phyloP scores from a whole-genome alignment of 129 eudicot genomes.

The Rutidosis leptorrhynchoides region DNA sequence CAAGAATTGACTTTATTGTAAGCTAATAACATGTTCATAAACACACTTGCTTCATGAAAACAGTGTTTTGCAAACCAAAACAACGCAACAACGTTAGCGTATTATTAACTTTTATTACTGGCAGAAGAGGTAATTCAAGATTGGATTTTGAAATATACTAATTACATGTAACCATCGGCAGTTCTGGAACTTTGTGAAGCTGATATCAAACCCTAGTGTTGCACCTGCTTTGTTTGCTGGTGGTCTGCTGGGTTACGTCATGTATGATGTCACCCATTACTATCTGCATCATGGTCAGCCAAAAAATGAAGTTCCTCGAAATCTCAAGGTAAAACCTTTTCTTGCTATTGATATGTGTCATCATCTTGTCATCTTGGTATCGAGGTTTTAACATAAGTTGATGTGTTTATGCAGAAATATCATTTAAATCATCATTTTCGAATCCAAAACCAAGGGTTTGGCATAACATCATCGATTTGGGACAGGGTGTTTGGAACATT shows the following conservation, averaged over 20 bases:
- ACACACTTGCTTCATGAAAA: neutral
- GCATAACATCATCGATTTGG: constrained; percentile 86
- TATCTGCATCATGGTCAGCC: constrained; percentile 93
- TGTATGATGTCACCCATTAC: constrained; percentile 89
- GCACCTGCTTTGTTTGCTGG: constrained; percentile 88
- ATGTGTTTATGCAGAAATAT: constrained; percentile 59
- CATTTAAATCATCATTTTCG: constrained; percentile 94
- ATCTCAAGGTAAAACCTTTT: constrained; percentile 61
- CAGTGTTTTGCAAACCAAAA: neutral
- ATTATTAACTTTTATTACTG: neutral
- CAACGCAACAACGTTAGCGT: neutral
- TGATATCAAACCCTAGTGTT: constrained; percentile 49
- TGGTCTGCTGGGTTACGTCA: constrained; percentile 71
- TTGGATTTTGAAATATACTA: neutral
- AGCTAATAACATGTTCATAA: neutral
- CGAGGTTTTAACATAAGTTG: neutral
- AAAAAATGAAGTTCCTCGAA: constrained; percentile 48
- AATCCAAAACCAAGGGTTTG: constrained; percentile 77
- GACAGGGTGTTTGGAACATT: constrained; percentile 79
- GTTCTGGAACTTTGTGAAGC: constrained; percentile 68
- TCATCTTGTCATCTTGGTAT: neutral
- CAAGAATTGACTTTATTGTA: neutral
- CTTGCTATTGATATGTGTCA: neutral
- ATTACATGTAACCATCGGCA: constrained; percentile 28
- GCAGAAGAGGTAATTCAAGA: constrained; percentile 10